Base-by-base conservation (phyloP, 371 early-diverging fungal species). In the Saksenaea oblongispora region DNA sequence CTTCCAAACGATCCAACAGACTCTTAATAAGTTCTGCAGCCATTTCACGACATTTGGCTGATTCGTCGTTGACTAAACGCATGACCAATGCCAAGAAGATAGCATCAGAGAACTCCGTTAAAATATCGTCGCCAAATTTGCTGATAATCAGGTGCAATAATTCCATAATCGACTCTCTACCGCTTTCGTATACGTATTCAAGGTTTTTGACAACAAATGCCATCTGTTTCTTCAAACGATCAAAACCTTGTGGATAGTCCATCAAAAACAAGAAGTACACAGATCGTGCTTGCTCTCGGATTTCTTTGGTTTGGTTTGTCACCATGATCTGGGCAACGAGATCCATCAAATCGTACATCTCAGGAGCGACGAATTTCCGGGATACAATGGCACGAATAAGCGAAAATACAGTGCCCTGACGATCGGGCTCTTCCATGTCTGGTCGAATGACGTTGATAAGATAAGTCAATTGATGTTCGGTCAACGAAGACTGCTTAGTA, bases 271-370 rank as follows among this genome's bases (percentile, higher is more conserved):
- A 90, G 56, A 96, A 85, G 69, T 87, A 89, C 0, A 89, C 86
- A 13, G 88, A 83, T 3, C 96, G 90, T 56, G 94, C 94, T 56
- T 90, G 84, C 58, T 92, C 91, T 17, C 96, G 91, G 18, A 93
- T 87, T 47, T 90, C 87, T 13, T 71, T 74, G 24, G 86, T 78
- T 73, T 96, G 96, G 47, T 89, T 91, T 0, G 96, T 95, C 17
- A 99, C 87, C 89, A 96, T 88, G 55, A 93, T 82, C 65, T 86
- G 74, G 5, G 88, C 78, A 8, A 97, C 83, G 14, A 74, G 73
- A 62, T 91, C 91, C 89, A 98, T 92, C 42, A 98, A 69, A 59
- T 97, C 95, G 68, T 97, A 98, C 64, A 98, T 82, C 70, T 94
- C 93, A 11, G 90, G 87, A 22, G 89, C 90, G 34, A 97, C 83